Base-by-base conservation (phyloP, 345 rosid genomes). In the Boechera stricta region DNA sequence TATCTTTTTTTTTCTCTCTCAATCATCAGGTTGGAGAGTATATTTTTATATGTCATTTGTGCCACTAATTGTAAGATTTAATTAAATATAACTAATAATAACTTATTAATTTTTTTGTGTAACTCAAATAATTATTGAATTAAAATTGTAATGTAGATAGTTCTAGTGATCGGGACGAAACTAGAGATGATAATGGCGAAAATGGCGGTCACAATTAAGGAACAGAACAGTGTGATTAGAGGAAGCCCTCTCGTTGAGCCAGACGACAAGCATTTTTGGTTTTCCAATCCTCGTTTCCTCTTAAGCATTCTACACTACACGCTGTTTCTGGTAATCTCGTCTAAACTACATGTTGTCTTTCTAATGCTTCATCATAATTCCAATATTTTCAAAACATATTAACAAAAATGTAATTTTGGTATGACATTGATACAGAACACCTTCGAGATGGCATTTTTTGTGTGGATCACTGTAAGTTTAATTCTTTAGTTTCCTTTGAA, bases 1-100 rank as follows among this genome's bases (percentile, higher is more conserved):
- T 3, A 15, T 55, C 1, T n/a, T 42, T 47, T 33, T 21, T 21
- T 3, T 2, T 60, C 16, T 9, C 48, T 74, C 10, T 5, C 13
- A 54, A 56, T 71, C 2, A 56, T 48, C 89, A 91, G 97, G 98
- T 44, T 85, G 86, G 96, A 69, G 83, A 42, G 87, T 82, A 28
- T 85, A 85, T 64, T 83, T 93, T 0, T 86, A 90, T 88, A 74
- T 91, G 59, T 91, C 98, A 26, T 89, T 93, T 75, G 72, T 93
- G 61, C 97, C 98, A 56, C 56, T 89, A 53, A 51, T 74, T 64
- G 98, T 80, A 77, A 74, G 84, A n/a, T 28, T 45, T 51, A 5
- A 38, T 29, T 26, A 6, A 36, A 51, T 26, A 10, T 6, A 4
- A 10, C 24, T 12, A 7, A 16, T 31, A 21, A 15, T 71, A 18